Evolutionary conservation across 108 stramenopile species (phyloP).

Genomic region (Cyclotella choctawhatcheeana): DNA sequence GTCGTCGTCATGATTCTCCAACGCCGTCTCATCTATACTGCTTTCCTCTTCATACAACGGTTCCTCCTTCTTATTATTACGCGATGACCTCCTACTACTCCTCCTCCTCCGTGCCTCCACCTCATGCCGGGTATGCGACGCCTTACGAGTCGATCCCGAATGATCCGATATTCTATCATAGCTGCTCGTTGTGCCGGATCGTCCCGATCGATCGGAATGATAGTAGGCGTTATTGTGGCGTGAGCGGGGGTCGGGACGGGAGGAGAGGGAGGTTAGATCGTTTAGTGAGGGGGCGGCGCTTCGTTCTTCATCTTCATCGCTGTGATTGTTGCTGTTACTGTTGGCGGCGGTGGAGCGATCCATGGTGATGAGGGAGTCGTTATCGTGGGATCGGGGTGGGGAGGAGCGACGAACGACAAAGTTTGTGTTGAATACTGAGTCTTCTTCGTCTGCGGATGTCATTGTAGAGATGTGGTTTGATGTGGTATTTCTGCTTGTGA

Average conservation of each 20-base stretch:
- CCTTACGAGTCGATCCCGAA: conserved; percentile 5
- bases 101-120: conserved; percentile 15
- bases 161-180: conserved; percentile 5
- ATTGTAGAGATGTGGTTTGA: neutral
- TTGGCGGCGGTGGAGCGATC: neutral
- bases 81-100: neutral
- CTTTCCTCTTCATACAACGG: conserved; percentile 1
- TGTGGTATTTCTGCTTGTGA: too few relatives aligned
- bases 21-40: too few relatives aligned
- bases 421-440: conserved; percentile 10
- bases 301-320: conserved; percentile 8
- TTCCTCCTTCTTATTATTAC: neutral
- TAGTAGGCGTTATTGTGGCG: neutral
- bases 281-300: neutral
- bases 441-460: conserved; percentile 16
- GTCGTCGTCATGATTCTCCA: too few relatives aligned
- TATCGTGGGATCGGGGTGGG: conserved; percentile 4
- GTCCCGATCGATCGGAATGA: neutral
- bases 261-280: conserved; percentile 7
- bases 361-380: neutral
- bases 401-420: conserved; percentile 6
- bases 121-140: neutral
- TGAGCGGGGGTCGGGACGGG: conserved; percentile 16
- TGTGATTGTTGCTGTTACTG: neutral
- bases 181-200: neutral